Conservation (phyloP, 768 basidiomycete species). For the Boletus bicolor region DNA sequence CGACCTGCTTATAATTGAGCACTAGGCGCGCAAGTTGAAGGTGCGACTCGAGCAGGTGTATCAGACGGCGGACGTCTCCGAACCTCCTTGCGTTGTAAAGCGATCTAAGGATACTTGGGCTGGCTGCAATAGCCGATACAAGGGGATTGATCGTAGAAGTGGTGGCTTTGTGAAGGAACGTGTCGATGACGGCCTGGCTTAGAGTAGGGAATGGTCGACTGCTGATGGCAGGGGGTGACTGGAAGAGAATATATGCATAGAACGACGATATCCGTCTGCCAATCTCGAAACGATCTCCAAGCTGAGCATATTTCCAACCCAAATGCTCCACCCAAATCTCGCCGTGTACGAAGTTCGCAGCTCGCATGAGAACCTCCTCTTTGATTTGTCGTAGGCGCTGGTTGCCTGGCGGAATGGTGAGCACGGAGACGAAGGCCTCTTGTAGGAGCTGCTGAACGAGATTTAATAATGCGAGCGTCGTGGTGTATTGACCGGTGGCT, state of each 20-base stretch:
- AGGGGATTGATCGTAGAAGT: constrained; percentile 80
- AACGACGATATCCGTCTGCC: constrained; percentile 62
- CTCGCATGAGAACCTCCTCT: constrained; percentile 79
- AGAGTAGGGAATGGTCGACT: constrained; percentile 59
- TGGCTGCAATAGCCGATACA: constrained; percentile 64
- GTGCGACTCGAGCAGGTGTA: constrained; percentile 65
- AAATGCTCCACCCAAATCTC: constrained; percentile 87
- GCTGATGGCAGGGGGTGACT: constrained; percentile 52
- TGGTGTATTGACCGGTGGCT: constrained; percentile 71
- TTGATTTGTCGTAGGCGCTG: constrained; percentile 67
- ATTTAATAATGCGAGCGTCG: constrained; percentile 75
- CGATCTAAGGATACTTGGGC: constrained; percentile 53
- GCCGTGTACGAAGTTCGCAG: constrained; percentile 72
- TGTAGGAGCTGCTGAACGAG: constrained; percentile 74
- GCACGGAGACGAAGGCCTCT: constrained; percentile 60
- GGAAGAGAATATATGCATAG: constrained; percentile 63
- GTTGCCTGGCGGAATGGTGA: constrained; percentile 49
- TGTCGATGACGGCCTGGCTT: constrained; percentile 63
- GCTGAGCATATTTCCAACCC: constrained; percentile 81
- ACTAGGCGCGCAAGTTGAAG: constrained; percentile 60
- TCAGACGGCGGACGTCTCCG: constrained; percentile 65
- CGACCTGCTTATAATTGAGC: constrained; percentile 60
- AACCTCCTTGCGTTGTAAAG: constrained; percentile 63
- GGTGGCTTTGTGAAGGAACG: constrained; percentile 70
- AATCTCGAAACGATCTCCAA: constrained; percentile 84